A percentile compares a stretch with the other conserved stretches of the same genome.
Evolutionary conservation across 2,329 filamentous ascomycete species (phyloP).

Genomic region (Ilyonectria robusta): DNA sequence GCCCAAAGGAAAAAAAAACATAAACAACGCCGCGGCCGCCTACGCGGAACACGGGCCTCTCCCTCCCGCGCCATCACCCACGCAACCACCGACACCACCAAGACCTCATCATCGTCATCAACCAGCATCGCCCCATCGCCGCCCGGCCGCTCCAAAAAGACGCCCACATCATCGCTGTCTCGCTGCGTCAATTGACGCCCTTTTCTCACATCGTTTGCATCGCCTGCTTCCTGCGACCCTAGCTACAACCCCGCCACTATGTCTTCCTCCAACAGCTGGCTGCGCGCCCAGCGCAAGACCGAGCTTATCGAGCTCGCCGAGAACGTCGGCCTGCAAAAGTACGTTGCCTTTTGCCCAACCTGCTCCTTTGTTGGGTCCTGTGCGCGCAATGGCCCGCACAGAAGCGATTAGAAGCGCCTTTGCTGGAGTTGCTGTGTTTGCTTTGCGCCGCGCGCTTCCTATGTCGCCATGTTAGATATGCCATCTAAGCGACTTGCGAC

Average conservation of each 20-base stretch:
- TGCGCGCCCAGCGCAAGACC: slow-evolving; percentile 85
- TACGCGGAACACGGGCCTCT: slow-evolving; percentile 29
- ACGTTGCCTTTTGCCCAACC: slow-evolving; percentile 56
- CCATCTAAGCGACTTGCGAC: slow-evolving; percentile 39
- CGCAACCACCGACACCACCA: slow-evolving; percentile 24
- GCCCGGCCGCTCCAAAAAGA: not conserved
- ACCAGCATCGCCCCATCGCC: slow-evolving; percentile 22
- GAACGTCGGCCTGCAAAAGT: slow-evolving; percentile 80
- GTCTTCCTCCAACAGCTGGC: slow-evolving; percentile 75
- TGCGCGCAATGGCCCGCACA: slow-evolving; percentile 13
- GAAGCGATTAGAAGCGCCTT: slow-evolving; percentile 25
- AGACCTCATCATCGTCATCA: slow-evolving; percentile 30
- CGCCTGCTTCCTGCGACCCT: slow-evolving; percentile 48
- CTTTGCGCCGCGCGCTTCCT: slow-evolving; percentile 34
- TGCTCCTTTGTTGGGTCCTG: slow-evolving; percentile 29
- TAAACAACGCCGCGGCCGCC: slow-evolving; percentile 42
- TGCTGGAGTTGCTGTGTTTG: slow-evolving; percentile 21
- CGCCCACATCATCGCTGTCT: slow-evolving; percentile 4
- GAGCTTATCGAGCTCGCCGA: slow-evolving; percentile 84
- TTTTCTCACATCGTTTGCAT: slow-evolving; percentile 7
- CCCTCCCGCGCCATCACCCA: slow-evolving; percentile 27
- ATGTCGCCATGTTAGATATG: slow-evolving; percentile 13
- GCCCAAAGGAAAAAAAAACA: slow-evolving; percentile 36
- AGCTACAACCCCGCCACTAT: slow-evolving; percentile 40
- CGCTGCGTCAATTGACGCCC: slow-evolving; percentile 19